These are phyloP conservation scores for Fragaria vesca DNA, from an alignment of 306 rosid genomes.

Conservation along the genomic window DNA sequence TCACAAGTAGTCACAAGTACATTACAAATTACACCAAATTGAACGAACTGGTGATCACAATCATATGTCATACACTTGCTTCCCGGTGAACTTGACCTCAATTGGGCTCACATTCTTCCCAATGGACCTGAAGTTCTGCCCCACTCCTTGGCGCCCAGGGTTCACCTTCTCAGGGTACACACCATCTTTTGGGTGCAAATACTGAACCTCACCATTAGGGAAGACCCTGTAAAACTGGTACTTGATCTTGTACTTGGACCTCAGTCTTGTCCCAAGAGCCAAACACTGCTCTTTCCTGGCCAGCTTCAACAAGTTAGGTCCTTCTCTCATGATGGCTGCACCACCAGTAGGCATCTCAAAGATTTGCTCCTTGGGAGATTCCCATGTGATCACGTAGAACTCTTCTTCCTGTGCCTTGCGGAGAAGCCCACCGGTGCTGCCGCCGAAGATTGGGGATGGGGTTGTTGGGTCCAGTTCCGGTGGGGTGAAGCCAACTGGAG, in stretches of 20 bases:
- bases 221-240: conserved; percentile 98
- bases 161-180: conserved; percentile 99
- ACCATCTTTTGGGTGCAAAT: conserved; percentile 95
- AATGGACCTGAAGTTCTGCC: conserved; percentile 79
- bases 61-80: conserved; percentile 82
- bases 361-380: conserved; percentile 85
- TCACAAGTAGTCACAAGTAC: conserved; percentile 4
- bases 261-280: conserved; percentile 89
- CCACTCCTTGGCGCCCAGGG: conserved; percentile 90
- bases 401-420: conserved; percentile 95
- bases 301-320: conserved; percentile 79
- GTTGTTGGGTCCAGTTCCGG: conserved; percentile 88
- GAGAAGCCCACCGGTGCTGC: conserved; percentile 90
- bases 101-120: conserved; percentile 90
- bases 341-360: conserved; percentile 99
- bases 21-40: conserved; percentile 5
- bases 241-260: conserved; percentile 96
- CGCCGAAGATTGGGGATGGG: conserved; percentile 90
- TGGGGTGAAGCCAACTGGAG: conserved; percentile 92
- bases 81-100: conserved; percentile 97
- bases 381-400: conserved; percentile 95
- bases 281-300: conserved; percentile 96
- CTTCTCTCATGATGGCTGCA: conserved; percentile 95
- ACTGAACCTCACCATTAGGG: conserved; percentile 95
- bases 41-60: conserved; percentile 29